Conservation (phyloP, 495 filamentous ascomycete species). For the Pyronema omphalodes region DNA sequence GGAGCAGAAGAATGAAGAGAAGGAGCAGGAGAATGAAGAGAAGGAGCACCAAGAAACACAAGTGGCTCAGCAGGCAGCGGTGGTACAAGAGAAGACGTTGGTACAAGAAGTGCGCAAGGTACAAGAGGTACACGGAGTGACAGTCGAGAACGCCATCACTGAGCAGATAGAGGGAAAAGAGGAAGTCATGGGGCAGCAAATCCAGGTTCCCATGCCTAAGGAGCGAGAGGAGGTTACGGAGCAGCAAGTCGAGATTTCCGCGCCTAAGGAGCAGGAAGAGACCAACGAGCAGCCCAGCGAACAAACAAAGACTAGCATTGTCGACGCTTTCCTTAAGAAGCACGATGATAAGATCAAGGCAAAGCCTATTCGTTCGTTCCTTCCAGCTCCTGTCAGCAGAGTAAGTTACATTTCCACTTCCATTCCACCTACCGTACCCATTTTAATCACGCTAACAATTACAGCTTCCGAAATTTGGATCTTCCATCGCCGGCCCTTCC, state of each 20-base stretch:
- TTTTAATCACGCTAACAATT: background rate
- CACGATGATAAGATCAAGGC: conserved; percentile 2
- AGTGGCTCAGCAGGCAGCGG: background rate
- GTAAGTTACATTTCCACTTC: background rate
- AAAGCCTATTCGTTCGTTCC: background rate
- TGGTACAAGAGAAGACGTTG: background rate
- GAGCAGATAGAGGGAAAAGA: background rate
- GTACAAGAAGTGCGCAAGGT: background rate
- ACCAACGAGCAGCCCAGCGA: background rate
- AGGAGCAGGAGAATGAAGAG: background rate
- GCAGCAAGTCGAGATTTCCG: background rate
- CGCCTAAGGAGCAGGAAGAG: background rate
- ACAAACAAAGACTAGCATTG: background rate
- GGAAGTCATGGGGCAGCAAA: background rate
- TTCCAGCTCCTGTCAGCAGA: background rate
- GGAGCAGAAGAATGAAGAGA: background rate
- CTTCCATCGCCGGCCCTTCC: background rate
- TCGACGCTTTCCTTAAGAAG: conserved; percentile 1
- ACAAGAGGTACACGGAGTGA: background rate
- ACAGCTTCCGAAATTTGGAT: background rate
- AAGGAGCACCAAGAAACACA: background rate
- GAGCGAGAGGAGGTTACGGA: background rate
- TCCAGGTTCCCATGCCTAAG: background rate
- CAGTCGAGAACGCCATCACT: background rate
- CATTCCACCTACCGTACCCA: background rate